Percentiles rank a stretch among this genome's conserved stretches.
Evolutionary conservation across 2,329 filamentous ascomycete genomes (phyloP).

Genomic region (Zymoseptoria brevis): DNA sequence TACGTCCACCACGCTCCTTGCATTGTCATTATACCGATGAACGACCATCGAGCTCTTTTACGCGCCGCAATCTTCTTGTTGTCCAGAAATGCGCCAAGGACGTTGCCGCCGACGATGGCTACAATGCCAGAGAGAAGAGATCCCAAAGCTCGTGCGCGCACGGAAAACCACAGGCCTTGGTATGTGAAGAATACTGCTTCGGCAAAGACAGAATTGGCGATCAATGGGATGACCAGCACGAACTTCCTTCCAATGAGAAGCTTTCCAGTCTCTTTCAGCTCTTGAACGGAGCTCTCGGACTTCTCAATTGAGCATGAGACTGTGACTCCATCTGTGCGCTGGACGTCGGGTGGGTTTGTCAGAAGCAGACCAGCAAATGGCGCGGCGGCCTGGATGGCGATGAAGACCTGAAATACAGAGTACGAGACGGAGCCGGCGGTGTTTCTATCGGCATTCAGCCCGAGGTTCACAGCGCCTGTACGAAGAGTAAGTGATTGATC

Average conservation of each 20-base stretch:
- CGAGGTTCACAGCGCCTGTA: conserved; percentile 54
- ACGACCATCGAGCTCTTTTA: conserved; percentile 47
- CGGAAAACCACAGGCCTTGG: conserved; percentile 56
- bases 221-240: conserved; percentile 57
- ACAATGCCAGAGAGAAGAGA: conserved; percentile 64
- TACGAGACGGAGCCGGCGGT: conserved; percentile 60
- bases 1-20: conserved; percentile 68
- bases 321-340: conserved; percentile 56
- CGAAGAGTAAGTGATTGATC: not conserved
- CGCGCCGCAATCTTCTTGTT: conserved; percentile 48
- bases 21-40: conserved; percentile 44
- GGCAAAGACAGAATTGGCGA: conserved; percentile 62
- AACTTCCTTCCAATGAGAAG: conserved; percentile 56
- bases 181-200: conserved; percentile 67
- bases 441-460: conserved; percentile 52
- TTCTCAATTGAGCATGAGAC: conserved; percentile 50
- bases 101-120: conserved; percentile 56
- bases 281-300: conserved; percentile 46
- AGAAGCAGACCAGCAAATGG: conserved; percentile 59
- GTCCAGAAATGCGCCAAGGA: conserved; percentile 60
- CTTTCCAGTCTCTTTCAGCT: conserved; percentile 52
- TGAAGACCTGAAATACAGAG: conserved; percentile 61
- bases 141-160: conserved; percentile 59
- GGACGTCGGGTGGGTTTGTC: conserved; percentile 52
- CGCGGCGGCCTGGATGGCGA: conserved; percentile 58